Conservation (phyloP, 1,284 basidiomycete genomes). For the Neolentinus lepideus region DNA sequence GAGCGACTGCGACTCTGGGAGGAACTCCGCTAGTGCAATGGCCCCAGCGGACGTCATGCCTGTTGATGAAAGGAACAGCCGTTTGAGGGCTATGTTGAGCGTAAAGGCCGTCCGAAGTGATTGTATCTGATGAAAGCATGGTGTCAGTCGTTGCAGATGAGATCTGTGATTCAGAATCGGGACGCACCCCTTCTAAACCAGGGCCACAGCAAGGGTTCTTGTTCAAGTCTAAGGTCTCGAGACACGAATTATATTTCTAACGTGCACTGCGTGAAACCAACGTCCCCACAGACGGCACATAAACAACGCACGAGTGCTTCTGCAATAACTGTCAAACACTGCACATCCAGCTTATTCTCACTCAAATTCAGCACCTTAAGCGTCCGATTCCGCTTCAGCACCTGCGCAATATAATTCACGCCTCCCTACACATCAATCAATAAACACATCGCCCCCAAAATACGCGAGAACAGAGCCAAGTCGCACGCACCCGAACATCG, state of each 20-base stretch:
- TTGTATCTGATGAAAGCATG: conserved; percentile 55
- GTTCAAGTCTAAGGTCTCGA: conserved; percentile 92
- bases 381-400: conserved; percentile 92
- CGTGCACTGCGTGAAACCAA: conserved; percentile 1
- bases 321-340: conserved; percentile 75
- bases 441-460: background rate
- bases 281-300: background rate
- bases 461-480: background rate
- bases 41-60: conserved; percentile 80
- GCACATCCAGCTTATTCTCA: conserved; percentile 88
- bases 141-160: conserved; percentile 6
- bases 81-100: conserved; percentile 86
- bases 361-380: conserved; percentile 90
- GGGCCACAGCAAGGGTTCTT: conserved; percentile 93
- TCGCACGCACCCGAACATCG: conserved; percentile 80
- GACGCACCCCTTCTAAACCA: conserved; percentile 73
- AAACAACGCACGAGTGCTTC: conserved; percentile 71
- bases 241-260: conserved; percentile 90
- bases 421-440: conserved; percentile 35
- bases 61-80: conserved; percentile 87
- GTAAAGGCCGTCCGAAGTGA: conserved; percentile 89
- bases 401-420: conserved; percentile 88
- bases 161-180: background rate
- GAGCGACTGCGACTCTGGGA: conserved; percentile 83
- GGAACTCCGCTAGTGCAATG: conserved; percentile 93